These are phyloP conservation scores for Didymella keratinophila DNA, from an alignment of 2,329 filamentous ascomycete species.

Conservation along the genomic window DNA sequence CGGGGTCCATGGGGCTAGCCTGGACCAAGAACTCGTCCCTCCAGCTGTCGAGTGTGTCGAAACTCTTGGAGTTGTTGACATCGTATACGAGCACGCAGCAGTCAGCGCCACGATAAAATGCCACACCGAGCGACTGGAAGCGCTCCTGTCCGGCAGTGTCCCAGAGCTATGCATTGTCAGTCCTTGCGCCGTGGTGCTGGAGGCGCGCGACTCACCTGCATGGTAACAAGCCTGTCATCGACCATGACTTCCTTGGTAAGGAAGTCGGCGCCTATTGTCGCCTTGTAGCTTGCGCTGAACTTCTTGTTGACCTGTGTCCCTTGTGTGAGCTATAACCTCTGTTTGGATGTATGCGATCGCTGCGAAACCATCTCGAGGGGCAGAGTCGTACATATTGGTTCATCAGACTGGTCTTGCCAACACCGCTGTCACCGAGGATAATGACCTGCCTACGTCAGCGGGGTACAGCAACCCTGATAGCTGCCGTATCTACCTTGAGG, in stretches of 20 bases:
- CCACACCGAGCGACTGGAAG: conserved; percentile 95
- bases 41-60: conserved; percentile 98
- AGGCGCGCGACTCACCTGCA: conserved; percentile 75
- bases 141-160: conserved; percentile 97
- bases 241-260: conserved; percentile 97
- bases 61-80: conserved; percentile 99
- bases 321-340: conserved; percentile 21
- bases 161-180: conserved; percentile 74
- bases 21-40: conserved; percentile 98
- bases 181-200: conserved; percentile 13
- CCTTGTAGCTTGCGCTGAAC: conserved; percentile 99
- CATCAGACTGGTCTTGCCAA: conserved; percentile 99
- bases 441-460: conserved; percentile 74
- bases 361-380: conserved; percentile 1
- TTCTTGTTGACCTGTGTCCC: conserved; percentile 93
- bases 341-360: neutral
- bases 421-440: conserved; percentile 97
- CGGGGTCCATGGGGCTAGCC: conserved; percentile 92
- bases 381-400: conserved; percentile 93
- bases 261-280: conserved; percentile 98
- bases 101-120: conserved; percentile 96
- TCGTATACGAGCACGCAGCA: conserved; percentile 98
- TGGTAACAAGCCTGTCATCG: conserved; percentile 95
- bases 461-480: neutral
- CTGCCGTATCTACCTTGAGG: conserved; percentile 71